A percentile compares a stretch with the other conserved stretches of the same genome.
These are phyloP conservation scores for Lodderomyces metapsilosis DNA, from an alignment of 1,139 yeast species.

Conservation along the genomic window DNA sequence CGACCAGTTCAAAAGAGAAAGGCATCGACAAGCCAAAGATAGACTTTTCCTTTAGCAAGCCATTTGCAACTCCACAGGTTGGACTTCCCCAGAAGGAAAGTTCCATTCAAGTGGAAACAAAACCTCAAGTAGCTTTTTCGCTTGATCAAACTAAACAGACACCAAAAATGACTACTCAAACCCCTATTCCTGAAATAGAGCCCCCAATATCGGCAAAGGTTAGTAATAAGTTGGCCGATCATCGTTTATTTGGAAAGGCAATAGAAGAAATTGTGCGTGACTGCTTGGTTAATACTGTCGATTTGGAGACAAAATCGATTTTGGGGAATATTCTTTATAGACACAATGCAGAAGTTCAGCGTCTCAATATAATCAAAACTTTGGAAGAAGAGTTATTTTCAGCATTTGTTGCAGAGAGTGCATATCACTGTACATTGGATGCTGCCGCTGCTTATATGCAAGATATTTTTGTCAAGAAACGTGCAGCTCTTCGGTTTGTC, in stretches of 20 bases:
- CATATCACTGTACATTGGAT: constrained; percentile 42
- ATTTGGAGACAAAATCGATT: constrained; percentile 26
- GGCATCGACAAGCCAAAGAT: constrained; percentile 1
- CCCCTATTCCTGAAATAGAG: background rate
- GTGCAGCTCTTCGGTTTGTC: constrained; percentile 23
- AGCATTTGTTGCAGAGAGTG: constrained; percentile 60
- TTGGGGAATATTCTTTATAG: constrained; percentile 25
- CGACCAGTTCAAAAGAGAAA: background rate
- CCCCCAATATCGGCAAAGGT: background rate
- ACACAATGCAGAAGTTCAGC: constrained; percentile 23
- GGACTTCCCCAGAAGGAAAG: background rate
- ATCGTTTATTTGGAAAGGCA: constrained; percentile 18
- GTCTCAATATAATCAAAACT: constrained; percentile 29
- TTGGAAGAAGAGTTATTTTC: constrained; percentile 50
- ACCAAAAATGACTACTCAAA: too few relatives aligned
- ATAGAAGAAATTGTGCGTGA: constrained; percentile 24
- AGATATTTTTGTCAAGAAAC: constrained; percentile 22
- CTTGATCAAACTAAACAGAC: too few relatives aligned
- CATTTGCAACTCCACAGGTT: background rate
- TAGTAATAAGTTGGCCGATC: constrained; percentile 17
- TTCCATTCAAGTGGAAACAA: too few relatives aligned
- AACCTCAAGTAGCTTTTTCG: too few relatives aligned
- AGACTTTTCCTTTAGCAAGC: constrained; percentile 9
- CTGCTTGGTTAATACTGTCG: constrained; percentile 31
- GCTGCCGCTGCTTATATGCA: constrained; percentile 38